Conservation (phyloP, 1,284 basidiomycete species). For the Rhizoctonia solani region DNA sequence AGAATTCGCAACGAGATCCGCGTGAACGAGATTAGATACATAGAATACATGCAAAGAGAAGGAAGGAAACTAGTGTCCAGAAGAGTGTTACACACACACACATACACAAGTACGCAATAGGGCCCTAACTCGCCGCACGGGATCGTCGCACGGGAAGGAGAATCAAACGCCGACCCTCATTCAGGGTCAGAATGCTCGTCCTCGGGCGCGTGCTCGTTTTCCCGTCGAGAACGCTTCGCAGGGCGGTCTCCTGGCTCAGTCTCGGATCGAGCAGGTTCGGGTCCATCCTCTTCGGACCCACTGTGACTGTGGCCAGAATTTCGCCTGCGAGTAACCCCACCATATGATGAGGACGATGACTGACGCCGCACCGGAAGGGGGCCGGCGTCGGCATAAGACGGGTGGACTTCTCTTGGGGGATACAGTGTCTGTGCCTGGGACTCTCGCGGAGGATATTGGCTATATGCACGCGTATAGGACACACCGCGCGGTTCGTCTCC, state of each 20-base stretch:
- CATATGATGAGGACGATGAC: neutral
- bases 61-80: no score
- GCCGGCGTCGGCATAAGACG: neutral
- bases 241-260: constrained; percentile 10
- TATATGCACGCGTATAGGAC: constrained; percentile 20
- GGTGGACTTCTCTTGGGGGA: constrained; percentile 14
- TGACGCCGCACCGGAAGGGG: neutral
- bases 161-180: neutral
- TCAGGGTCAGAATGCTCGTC: neutral
- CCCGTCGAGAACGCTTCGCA: constrained; percentile 31
- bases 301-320: constrained; percentile 15
- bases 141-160: no score
- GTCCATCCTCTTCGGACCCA: constrained; percentile 7
- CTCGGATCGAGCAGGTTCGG: neutral
- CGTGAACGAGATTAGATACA: no score
- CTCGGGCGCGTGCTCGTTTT: constrained; percentile 32
- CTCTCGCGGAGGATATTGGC: neutral
- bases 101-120: no score
- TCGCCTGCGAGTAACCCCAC: neutral
- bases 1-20: no score
- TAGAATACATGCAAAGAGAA: no score
- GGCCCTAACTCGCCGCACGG: no score
- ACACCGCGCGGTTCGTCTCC: no score
- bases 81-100: no score
- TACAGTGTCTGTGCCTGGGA: neutral